phyloP scores from a whole-genome alignment of 1,284 basidiomycete species.

The Heterobasidion annosum region DNA sequence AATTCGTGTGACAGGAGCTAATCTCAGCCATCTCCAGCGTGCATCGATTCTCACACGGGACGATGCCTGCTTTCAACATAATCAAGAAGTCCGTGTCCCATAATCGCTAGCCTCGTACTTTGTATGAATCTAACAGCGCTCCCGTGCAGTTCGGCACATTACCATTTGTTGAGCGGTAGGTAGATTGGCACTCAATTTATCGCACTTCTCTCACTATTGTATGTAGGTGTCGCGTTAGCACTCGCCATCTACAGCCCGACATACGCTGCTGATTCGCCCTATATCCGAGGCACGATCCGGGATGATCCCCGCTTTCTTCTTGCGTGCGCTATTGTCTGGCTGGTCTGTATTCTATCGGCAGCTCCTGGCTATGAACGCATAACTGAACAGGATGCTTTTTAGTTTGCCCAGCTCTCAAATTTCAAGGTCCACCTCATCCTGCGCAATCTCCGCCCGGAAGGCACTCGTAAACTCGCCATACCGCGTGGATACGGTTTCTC shows the following conservation, averaged over 20 bases:
- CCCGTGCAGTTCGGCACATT: conserved; percentile 71
- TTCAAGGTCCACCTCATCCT: conserved; percentile 78
- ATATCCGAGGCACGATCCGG: conserved; percentile 61
- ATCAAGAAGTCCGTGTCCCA: conserved; percentile 73
- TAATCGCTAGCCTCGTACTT: background rate
- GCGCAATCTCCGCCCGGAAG: conserved; percentile 74
- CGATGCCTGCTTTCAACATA: conserved; percentile 85
- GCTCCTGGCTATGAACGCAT: background rate
- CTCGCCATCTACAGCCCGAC: conserved; percentile 72
- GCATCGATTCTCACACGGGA: conserved; percentile 91
- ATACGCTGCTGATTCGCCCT: conserved; percentile 50
- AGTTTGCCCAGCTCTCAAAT: conserved; percentile 90
- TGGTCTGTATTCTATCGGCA: conserved; percentile 41
- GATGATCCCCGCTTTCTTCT: conserved; percentile 64
- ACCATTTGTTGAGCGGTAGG: conserved; percentile 75
- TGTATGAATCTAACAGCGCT: conserved; percentile 5
- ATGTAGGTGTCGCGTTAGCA: conserved; percentile 61
- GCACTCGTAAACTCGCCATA: conserved; percentile 75
- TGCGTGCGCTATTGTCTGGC: conserved; percentile 62
- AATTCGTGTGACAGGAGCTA: background rate
- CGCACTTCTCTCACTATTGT: conserved; percentile 4
- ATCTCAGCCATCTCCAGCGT: conserved; percentile 37
- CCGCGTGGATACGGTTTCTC: conserved; percentile 86
- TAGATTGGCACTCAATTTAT: background rate
- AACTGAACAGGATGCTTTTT: background rate